These are phyloP conservation scores for Nicotiana attenuata DNA, from an alignment of 257 asterid species.

Conservation along the genomic window DNA sequence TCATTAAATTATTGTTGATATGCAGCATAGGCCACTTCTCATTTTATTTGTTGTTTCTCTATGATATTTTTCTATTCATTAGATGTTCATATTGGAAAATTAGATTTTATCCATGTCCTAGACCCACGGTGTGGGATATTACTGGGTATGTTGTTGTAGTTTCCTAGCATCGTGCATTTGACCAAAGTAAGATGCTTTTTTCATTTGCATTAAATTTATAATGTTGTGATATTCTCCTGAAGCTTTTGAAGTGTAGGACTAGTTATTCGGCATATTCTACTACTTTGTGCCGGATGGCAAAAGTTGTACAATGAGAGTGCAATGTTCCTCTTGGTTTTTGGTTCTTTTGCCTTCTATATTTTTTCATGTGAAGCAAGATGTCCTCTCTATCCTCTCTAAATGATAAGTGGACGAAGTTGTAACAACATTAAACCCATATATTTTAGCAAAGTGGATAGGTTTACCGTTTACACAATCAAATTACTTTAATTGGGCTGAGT, in stretches of 20 bases:
- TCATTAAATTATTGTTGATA: background rate
- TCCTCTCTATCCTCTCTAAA: background rate
- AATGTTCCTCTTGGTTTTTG: background rate
- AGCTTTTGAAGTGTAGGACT: background rate
- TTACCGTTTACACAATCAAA: background rate
- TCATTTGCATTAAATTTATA: background rate
- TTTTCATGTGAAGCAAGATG: background rate
- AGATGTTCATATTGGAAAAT: background rate
- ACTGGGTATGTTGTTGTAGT: too few species aligned
- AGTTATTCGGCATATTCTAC: background rate
- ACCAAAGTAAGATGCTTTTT: background rate
- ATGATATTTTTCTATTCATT: too few species aligned
- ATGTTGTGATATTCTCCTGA: background rate
- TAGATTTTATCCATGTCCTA: too few species aligned
- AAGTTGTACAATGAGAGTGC: background rate
- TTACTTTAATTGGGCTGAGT: background rate
- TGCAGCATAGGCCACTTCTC: background rate
- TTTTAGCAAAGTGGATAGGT: background rate
- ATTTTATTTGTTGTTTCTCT: conserved; percentile 6
- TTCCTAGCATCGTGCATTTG: too few species aligned
- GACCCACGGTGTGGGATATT: too few species aligned
- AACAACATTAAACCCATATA: too few species aligned
- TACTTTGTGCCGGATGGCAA: background rate
- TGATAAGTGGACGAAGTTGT: background rate
- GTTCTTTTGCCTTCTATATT: background rate